Base-by-base conservation (phyloP, 352 stramenopile species). In the Phytophthora cajani region DNA sequence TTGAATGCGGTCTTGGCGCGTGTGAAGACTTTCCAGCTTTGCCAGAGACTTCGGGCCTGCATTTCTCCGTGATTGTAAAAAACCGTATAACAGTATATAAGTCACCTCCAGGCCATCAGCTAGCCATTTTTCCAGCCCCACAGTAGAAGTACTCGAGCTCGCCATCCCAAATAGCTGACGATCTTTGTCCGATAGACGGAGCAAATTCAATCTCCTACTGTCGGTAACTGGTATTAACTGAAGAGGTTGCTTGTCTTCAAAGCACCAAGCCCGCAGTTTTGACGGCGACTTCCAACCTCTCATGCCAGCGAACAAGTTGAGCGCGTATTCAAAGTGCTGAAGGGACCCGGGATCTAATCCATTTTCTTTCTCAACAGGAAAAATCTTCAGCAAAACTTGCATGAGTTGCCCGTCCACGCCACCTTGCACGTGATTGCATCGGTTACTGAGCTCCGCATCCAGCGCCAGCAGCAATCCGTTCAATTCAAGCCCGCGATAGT, bases 121-220 rank as follows among this genome's bases (percentile, higher is more conserved):
- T 25, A 74, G 6, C 67, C 67, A 74, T 12, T 47, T 69, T 42
- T 74, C 67, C 10, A 74, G 32, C n/a, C 19, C 17, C 21, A 17
- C n/a, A 62, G 38, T 1, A 33, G 54, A 40, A 17, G 51, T 60
- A 7, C 40, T 57, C 8, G 38, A 61, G 38, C 49, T 65, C 16
- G 55, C 46, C 32, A 70, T 46, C 10, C 44, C 25, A 16, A 69
- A 74, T 6, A 74, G 32, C 32, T 74, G 52, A 5, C 21, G 61
- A 57, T 74, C 67, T 65, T 46, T 74, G 10, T 70, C 67, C 14
- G 67, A 66, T 38, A 74, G 61, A 32, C 61, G 67, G 7, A 74
- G 67, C 14, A 70, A 44, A 36, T 32, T 25, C 0, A 74, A 42
- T 33, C 67, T 57, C 27, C 49, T 74, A 52, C 55, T 74, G 54